phyloP scores from a whole-genome alignment of 2,329 filamentous ascomycete species.

The Penicillium expansum region DNA sequence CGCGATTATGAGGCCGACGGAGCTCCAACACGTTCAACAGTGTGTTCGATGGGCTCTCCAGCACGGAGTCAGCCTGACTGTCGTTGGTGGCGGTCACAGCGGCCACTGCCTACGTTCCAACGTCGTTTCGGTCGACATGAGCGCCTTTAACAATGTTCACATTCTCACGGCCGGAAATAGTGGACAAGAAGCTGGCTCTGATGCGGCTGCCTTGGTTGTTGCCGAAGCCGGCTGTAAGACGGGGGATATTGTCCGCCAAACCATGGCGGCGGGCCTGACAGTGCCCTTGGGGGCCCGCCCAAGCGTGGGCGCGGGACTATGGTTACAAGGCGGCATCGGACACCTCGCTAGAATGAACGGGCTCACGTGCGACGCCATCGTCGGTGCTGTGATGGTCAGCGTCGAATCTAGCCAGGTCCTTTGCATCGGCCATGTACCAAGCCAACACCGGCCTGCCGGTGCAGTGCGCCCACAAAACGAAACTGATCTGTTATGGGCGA shows the following conservation, averaged over 20 bases:
- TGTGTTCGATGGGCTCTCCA: slow-evolving; percentile 58
- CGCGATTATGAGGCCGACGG: slow-evolving; percentile 47
- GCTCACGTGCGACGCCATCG: slow-evolving; percentile 58
- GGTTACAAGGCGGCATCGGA: slow-evolving; percentile 65
- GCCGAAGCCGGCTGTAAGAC: slow-evolving; percentile 57
- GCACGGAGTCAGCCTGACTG: slow-evolving; percentile 46
- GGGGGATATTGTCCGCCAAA: slow-evolving; percentile 51
- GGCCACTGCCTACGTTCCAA: slow-evolving; percentile 56
- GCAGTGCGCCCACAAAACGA: slow-evolving; percentile 50
- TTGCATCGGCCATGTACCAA: slow-evolving; percentile 51
- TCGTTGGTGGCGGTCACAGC: slow-evolving; percentile 60
- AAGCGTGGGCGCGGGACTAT: slow-evolving; percentile 62
- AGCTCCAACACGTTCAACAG: slow-evolving; percentile 51
- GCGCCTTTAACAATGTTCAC: slow-evolving; percentile 52
- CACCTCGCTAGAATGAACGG: slow-evolving; percentile 57
- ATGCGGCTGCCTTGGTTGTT: slow-evolving; percentile 44
- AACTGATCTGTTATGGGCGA: slow-evolving; percentile 55
- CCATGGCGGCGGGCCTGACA: slow-evolving; percentile 50
- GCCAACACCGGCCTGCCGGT: slow-evolving; percentile 41
- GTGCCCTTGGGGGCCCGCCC: slow-evolving; percentile 61
- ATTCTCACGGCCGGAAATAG: background rate
- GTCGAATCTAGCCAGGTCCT: slow-evolving; percentile 33
- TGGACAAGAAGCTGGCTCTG: background rate
- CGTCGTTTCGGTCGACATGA: slow-evolving; percentile 59
- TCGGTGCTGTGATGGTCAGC: slow-evolving; percentile 45